A percentile compares a stretch with the other conserved stretches of the same genome.
Evolutionary conservation across 2,329 filamentous ascomycete genomes (phyloP).

Genomic region (Botrytis medusae): DNA sequence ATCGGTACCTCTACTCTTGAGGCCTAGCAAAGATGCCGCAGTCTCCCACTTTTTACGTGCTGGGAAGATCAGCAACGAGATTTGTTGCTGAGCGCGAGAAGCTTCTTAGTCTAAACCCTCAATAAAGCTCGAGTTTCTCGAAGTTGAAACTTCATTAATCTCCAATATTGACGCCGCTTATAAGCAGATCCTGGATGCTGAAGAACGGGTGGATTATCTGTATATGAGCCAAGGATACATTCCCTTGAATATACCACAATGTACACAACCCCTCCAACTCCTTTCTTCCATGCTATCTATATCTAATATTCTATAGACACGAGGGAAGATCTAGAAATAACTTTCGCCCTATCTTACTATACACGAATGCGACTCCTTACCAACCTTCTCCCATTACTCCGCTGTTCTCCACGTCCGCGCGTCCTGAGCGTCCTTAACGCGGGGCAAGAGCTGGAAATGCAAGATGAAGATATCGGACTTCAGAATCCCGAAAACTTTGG

Average conservation of each 20-base stretch:
- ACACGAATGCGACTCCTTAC: not conserved
- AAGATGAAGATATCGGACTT: not conserved
- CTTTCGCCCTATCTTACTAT: not conserved
- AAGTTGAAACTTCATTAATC: not conserved
- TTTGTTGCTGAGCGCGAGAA: not conserved
- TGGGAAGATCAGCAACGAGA: not conserved
- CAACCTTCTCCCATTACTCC: not conserved
- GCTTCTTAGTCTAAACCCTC: not conserved
- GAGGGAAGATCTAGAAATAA: not conserved
- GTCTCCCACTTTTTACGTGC: not conserved
- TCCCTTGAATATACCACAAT: not conserved
- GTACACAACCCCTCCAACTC: not conserved
- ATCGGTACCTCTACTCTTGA: not conserved
- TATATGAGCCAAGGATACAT: not conserved
- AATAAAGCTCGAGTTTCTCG: not conserved
- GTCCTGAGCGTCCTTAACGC: not conserved
- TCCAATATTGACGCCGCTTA: not conserved
- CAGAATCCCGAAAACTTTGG: not conserved
- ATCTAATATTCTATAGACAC: not conserved
- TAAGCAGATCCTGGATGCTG: not conserved
- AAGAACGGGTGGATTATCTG: not conserved
- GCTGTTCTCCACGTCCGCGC: not conserved
- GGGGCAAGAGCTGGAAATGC: not conserved
- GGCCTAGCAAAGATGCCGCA: not conserved
- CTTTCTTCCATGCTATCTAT: not conserved